phyloP scores from a whole-genome alignment of 768 basidiomycete genomes.

The Boletus rex-veris region DNA sequence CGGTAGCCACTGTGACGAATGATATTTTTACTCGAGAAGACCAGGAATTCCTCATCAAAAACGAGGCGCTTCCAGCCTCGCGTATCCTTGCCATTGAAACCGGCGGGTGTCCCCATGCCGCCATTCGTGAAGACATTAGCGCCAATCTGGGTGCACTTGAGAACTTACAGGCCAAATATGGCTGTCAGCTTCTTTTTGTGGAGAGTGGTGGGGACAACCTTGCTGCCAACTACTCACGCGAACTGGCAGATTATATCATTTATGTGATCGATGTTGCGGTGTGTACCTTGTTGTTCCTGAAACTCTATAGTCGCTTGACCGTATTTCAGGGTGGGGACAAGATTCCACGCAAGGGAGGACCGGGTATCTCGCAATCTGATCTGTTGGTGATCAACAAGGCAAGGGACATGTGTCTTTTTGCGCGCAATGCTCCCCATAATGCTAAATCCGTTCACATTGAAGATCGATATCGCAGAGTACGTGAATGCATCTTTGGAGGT shows the following conservation, averaged over 20 bases:
- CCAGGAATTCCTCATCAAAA: constrained; percentile 94
- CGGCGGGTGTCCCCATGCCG: constrained; percentile 96
- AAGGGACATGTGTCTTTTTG: not conserved
- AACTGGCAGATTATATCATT: constrained; percentile 96
- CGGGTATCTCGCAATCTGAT: constrained; percentile 95
- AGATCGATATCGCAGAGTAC: constrained; percentile 92
- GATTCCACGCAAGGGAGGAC: constrained; percentile 96
- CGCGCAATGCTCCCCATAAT: not conserved
- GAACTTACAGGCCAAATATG: constrained; percentile 86
- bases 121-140: constrained; percentile 96
- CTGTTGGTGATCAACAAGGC: constrained; percentile 95
- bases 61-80: constrained; percentile 77
- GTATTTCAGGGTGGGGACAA: constrained; percentile 90
- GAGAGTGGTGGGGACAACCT: constrained; percentile 97
- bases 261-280: constrained; percentile 88
- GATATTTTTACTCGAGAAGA: constrained; percentile 99
- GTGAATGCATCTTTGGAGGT: constrained; percentile 92
- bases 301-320: constrained; percentile 1
- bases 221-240: constrained; percentile 94
- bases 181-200: constrained; percentile 87
- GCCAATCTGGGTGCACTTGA: constrained; percentile 97
- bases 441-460: constrained; percentile 1
- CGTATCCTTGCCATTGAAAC: constrained; percentile 98
- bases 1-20: constrained; percentile 90
- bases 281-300: constrained; percentile 20